Percentiles rank a stretch among this genome's conserved stretches.
phyloP scores from a whole-genome alignment of 2,329 filamentous ascomycete genomes.

The Huntiella abstrusa region DNA sequence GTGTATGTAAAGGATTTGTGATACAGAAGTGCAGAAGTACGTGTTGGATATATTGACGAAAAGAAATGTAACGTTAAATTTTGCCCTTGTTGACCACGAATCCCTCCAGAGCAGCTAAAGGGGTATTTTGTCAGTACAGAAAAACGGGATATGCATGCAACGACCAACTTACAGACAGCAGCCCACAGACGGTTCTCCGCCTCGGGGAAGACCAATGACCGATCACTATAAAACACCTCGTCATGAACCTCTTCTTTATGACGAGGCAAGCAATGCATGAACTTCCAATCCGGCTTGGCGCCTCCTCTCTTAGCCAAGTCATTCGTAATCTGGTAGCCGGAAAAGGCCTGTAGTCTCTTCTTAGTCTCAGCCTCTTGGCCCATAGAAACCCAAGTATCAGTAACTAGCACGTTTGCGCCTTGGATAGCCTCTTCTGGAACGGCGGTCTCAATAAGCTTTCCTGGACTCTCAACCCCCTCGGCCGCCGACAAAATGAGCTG shows the following conservation, averaged over 20 bases:
- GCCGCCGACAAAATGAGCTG: constrained; percentile 49
- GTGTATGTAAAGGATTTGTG: too few relatives aligned
- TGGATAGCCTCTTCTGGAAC: constrained; percentile 72
- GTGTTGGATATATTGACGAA: not conserved
- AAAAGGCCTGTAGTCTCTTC: constrained; percentile 62
- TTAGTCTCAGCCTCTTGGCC: constrained; percentile 76
- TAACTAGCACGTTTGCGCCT: constrained; percentile 75
- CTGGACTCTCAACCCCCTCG: constrained; percentile 35
- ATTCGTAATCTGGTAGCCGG: constrained; percentile 78
- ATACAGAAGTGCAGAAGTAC: too few relatives aligned
- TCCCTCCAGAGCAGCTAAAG: constrained; percentile 54
- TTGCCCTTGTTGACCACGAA: constrained; percentile 92
- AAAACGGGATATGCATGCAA: not conserved
- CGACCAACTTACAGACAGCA: constrained; percentile 44
- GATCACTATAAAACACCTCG: constrained; percentile 76
- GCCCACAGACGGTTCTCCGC: constrained; percentile 91
- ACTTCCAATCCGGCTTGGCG: constrained; percentile 80
- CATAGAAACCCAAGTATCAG: constrained; percentile 98
- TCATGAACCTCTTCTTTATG: constrained; percentile 87
- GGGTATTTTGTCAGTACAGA: constrained; percentile 4
- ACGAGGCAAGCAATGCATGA: constrained; percentile 94
- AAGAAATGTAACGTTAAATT: constrained; percentile 26
- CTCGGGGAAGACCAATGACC: constrained; percentile 80
- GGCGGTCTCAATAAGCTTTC: constrained; percentile 54
- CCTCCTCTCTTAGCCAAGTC: constrained; percentile 69